Base-by-base conservation (phyloP, 148 eudicot genomes). In the Chenopodium album region DNA sequence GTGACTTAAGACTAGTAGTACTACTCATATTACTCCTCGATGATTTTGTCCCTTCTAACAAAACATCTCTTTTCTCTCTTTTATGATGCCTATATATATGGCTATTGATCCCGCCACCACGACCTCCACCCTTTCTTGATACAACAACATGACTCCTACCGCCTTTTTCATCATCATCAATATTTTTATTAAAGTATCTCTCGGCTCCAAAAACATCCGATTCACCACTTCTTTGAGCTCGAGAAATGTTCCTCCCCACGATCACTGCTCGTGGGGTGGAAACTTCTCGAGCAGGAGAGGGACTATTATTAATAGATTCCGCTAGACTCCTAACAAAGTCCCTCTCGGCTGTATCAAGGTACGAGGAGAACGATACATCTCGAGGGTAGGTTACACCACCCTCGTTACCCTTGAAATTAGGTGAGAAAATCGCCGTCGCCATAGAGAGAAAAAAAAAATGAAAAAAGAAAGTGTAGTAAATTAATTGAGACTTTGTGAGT, bases 311-410 rank as follows among this genome's bases (percentile, higher is more conserved):
- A 3, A 82, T 63, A 0, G 86, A 86, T 48, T 84, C 85, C 37
- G 88, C 71, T 63, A 91, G 84, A 47, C 83, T 88, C 13, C 78
- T 86, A 62, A 85, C 87, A 68, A 87, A 87, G 68, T 89, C 85
- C 6, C 89, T 90, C 62, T 93, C 91, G 4, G 82, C 20, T 23
- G 92, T 65, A 76, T 90, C 88, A 54, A 92, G 91, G 77, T 94
- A 94, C 4, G 87, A 88, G 3, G 98, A 89, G 81, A 94, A 94
- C 4, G 98, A 94, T 50, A 88, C 94, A 37, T 91, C 97, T 9
- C 93, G 91, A 32, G 85, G 90, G 64, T 82, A 80, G 76, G 63
- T 69, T 22, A 76, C 28, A 1, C 82, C 52, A 13, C 73, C 84
- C 31, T 79, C 75, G 3, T 68, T 73, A 64, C 44, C 84, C 72